Percentiles rank a stretch among this genome's conserved stretches.
Conservation (phyloP, 331 rosid species). For the Quercus lobata region DNA sequence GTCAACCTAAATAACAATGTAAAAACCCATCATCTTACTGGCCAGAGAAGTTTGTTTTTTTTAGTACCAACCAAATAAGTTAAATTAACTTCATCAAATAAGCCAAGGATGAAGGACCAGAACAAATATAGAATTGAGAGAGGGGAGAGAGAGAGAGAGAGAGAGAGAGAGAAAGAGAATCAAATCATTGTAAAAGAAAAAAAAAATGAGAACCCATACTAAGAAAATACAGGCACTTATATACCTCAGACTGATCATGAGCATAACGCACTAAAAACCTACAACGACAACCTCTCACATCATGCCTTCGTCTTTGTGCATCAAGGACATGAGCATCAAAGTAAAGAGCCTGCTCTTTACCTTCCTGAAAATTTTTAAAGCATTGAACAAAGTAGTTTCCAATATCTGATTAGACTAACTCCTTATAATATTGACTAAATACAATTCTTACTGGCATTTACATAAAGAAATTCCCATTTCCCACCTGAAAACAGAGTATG, state of each 20-base stretch:
- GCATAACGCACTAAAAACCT: constrained; percentile 95
- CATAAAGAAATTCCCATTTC: not conserved
- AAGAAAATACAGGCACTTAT: constrained; percentile 7
- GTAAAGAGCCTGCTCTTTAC: constrained; percentile 98
- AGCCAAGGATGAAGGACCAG: not conserved
- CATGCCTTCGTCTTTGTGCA: constrained; percentile 97
- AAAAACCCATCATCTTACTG: not conserved
- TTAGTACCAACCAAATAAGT: not conserved
- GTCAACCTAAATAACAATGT: not conserved
- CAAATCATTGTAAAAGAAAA: constrained; percentile 7
- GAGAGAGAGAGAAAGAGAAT: not conserved
- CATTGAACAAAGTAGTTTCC: not conserved
- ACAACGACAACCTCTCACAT: constrained; percentile 98
- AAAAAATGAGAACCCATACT: not conserved
- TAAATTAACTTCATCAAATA: not conserved
- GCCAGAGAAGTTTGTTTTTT: not conserved
- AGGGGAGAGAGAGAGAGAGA: not conserved
- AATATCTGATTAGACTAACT: constrained; percentile 16
- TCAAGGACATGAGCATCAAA: constrained; percentile 98
- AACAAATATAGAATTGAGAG: not conserved
- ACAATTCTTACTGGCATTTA: constrained; percentile 6
- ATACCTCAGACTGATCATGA: constrained; percentile 98
- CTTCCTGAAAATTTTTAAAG: constrained; percentile 55
- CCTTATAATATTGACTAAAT: not conserved
- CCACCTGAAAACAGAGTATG: constrained; percentile 95